Evolutionary conservation across 176 grass and related monocot species (phyloP).

Genomic region (Zoysia pacifica): DNA sequence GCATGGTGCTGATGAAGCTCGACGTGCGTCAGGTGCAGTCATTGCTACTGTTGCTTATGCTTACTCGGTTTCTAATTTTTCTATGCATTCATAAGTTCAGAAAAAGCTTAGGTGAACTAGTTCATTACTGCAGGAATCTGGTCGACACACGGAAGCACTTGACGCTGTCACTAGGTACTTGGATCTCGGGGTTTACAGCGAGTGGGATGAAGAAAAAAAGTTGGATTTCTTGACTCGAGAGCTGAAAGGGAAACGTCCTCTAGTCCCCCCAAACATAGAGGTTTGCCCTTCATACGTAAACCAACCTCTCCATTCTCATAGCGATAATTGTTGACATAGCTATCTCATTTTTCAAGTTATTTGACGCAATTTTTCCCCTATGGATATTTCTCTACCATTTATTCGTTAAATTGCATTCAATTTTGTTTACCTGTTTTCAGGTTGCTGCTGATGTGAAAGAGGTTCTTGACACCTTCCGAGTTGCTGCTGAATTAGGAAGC

Average conservation of each 20-base stretch:
- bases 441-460: constrained; percentile 78
- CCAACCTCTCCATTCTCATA: neutral
- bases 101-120: constrained; percentile 23
- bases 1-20: constrained; percentile 90
- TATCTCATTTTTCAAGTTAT: constrained; percentile 1
- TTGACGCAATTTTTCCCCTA: neutral
- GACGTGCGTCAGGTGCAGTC: constrained; percentile 76
- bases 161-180: constrained; percentile 77
- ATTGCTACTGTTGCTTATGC: constrained; percentile 3
- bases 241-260: constrained; percentile 90
- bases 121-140: constrained; percentile 57
- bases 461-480: constrained; percentile 86
- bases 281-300: constrained; percentile 48
- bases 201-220: constrained; percentile 88
- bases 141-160: constrained; percentile 82
- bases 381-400: neutral
- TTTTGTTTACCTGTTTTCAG: constrained; percentile 41
- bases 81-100: neutral
- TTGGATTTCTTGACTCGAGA: constrained; percentile 82
- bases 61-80: constrained; percentile 8
- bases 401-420: neutral
- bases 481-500: constrained; percentile 83
- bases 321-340: neutral
- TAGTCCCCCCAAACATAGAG: constrained; percentile 72
- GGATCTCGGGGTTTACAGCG: constrained; percentile 86